These are phyloP conservation scores for Penicillium longicatenatum DNA, from an alignment of 495 filamentous ascomycete species.

Conservation along the genomic window DNA sequence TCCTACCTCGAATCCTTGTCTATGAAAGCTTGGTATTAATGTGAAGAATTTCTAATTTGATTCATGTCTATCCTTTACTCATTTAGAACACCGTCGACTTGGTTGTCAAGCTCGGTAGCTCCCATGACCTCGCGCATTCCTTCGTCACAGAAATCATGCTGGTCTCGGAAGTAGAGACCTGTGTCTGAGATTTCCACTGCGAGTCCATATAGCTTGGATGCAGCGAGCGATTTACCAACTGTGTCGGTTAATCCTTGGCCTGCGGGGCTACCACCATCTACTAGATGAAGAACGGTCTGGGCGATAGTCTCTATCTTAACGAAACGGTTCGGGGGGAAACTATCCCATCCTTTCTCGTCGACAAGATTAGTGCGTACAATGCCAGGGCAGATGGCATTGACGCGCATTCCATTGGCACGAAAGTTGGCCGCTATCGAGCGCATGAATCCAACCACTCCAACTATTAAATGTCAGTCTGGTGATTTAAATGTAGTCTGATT, in stretches of 20 bases:
- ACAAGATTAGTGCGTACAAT: slow-evolving; percentile 25
- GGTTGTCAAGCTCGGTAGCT: slow-evolving; percentile 26
- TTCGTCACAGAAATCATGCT: slow-evolving; percentile 24
- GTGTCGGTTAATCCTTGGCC: slow-evolving; percentile 21
- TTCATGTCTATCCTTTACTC: background rate
- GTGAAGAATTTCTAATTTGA: background rate
- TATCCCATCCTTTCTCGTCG: slow-evolving; percentile 17
- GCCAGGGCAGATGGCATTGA: slow-evolving; percentile 25
- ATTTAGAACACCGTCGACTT: slow-evolving; percentile 24
- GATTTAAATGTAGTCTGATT: background rate
- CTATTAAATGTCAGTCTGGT: slow-evolving; percentile 8
- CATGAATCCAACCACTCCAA: slow-evolving; percentile 25
- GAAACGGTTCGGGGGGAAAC: slow-evolving; percentile 16
- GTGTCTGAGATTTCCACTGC: slow-evolving; percentile 26
- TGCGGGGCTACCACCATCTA: slow-evolving; percentile 17
- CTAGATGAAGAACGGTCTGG: slow-evolving; percentile 17
- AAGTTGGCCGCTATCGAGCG: slow-evolving; percentile 23
- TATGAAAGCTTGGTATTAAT: background rate
- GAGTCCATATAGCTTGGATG: slow-evolving; percentile 15
- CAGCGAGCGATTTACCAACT: slow-evolving; percentile 6
- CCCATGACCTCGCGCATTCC: slow-evolving; percentile 28
- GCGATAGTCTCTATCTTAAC: slow-evolving; percentile 13
- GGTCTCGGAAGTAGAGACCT: slow-evolving; percentile 23
- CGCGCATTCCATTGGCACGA: slow-evolving; percentile 16
- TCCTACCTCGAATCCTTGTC: background rate